Evolutionary conservation across 2,329 filamentous ascomycete species (phyloP), one percentile per base, ranked within the genome.

Genomic region (Xylariaceae sp.): DNA sequence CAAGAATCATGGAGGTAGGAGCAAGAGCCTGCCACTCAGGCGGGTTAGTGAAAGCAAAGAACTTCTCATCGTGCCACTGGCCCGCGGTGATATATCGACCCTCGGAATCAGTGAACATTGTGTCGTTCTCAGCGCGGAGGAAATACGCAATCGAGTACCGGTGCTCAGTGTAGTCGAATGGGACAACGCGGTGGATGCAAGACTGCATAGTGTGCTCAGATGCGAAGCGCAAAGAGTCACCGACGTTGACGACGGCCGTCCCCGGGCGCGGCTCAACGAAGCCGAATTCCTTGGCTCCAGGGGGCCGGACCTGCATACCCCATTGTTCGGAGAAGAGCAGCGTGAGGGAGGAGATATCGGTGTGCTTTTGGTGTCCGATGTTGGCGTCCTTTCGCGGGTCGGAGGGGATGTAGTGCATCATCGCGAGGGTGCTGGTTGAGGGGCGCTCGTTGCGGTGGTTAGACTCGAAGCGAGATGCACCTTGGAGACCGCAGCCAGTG

Each of bases 71-170:
- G 61, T 80, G 77, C 76, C 76, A 80, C 68, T 79, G 72, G 45
- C 72, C 73, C 39, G 79, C 77, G 10, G 79, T 80, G 55, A 82
- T 71, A 57, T 73, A 73, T 41, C 78, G 69, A 51, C 79, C 79
- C 69, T 79, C 76, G 57, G 72, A 75, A 67, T 82, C 80, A 44
- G 71, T 71, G 64, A 82, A 81, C 72, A 77, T 75, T 62, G 75
- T 76, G 60, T 78, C 77, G 64, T 82, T 73, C 71, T 82, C 78
- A 47, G 79, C 76, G 34, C 79, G 73, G 47, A 82, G 70, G 70
- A 82, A 82, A 66, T 82, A 83, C 13, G 80, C 79, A 56, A 82
- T 79, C 10, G 76, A 80, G 73, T 82, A 82, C 51, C 80, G 75
- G 68, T 81, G 75, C 75, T 81, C 75, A 39, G 64, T 60, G 18